phyloP scores from a whole-genome alignment of 345 rosid species.

The Moricandia arvensis region DNA sequence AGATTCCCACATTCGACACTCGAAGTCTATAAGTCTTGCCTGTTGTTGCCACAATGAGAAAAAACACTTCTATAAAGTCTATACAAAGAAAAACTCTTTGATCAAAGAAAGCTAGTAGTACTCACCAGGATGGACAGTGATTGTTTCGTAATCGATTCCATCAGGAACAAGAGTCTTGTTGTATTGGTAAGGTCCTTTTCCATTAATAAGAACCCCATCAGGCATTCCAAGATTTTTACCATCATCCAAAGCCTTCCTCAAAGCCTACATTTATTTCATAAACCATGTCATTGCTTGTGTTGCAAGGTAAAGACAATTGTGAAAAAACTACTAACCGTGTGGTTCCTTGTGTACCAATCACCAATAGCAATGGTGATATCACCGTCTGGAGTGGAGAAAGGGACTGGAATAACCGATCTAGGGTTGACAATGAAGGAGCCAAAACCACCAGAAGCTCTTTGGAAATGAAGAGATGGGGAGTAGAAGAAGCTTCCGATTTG shows the following conservation, averaged over 20 bases:
- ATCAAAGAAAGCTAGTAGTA: constrained; percentile 20
- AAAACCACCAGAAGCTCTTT: constrained; percentile 91
- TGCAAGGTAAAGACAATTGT: not conserved
- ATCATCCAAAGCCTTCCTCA: constrained; percentile 85
- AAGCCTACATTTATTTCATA: constrained; percentile 53
- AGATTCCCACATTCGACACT: constrained; percentile 89
- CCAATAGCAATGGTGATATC: constrained; percentile 81
- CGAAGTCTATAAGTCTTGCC: constrained; percentile 90
- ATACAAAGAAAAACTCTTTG: not conserved
- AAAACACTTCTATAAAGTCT: not conserved
- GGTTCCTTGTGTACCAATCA: constrained; percentile 94
- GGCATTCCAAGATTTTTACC: constrained; percentile 97
- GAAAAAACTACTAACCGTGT: constrained; percentile 63
- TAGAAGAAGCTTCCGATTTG: constrained; percentile 98
- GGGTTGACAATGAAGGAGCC: constrained; percentile 86
- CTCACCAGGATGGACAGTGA: constrained; percentile 90
- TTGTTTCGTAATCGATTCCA: constrained; percentile 69
- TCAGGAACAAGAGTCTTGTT: constrained; percentile 82
- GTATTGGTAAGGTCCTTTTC: constrained; percentile 95
- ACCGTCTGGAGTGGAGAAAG: constrained; percentile 76
- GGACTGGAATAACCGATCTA: constrained; percentile 71
- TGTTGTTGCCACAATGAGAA: constrained; percentile 33
- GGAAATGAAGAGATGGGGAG: constrained; percentile 94
- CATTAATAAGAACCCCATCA: constrained; percentile 91
- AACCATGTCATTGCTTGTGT: not conserved